Evolutionary conservation across 139 green algal species (phyloP).

Genomic region (Micromonas pusilla): DNA sequence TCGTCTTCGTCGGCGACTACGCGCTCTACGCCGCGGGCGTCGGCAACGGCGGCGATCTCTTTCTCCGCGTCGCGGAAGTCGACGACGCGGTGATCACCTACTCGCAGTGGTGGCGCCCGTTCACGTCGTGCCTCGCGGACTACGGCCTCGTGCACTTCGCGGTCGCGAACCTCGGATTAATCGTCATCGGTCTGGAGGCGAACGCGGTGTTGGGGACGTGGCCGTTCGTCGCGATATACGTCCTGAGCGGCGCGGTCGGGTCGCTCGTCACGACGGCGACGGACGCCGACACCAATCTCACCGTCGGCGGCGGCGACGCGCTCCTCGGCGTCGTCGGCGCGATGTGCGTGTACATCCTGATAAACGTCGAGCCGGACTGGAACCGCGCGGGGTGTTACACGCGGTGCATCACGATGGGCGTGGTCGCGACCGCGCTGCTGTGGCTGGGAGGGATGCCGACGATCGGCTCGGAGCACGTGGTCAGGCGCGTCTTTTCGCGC

Average conservation of each 20-base stretch:
- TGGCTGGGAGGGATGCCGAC: not conserved
- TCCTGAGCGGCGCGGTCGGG: not conserved
- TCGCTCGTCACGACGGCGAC: not conserved
- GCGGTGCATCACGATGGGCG: not conserved
- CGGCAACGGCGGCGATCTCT: not conserved
- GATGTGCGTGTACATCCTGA: not conserved
- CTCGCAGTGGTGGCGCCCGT: not conserved
- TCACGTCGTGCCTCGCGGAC: not conserved
- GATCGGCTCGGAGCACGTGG: not conserved
- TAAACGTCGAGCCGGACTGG: not conserved
- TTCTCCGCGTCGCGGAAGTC: not conserved
- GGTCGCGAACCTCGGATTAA: not conserved
- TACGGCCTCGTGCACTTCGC: not conserved
- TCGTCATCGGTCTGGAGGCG: not conserved
- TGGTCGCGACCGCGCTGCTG: not conserved
- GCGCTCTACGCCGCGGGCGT: not conserved
- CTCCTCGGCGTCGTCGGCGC: not conserved
- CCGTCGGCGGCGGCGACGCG: not conserved
- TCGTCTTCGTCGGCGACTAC: not conserved
- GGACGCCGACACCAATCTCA: not conserved
- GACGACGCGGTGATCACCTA: not conserved
- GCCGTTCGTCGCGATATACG: not conserved
- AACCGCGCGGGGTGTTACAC: not conserved
- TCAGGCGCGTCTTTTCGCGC: too few species aligned
- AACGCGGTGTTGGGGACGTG: not conserved